phyloP scores from a whole-genome alignment of 371 early-diverging fungal genomes.

The Chytridium lagenaria region DNA sequence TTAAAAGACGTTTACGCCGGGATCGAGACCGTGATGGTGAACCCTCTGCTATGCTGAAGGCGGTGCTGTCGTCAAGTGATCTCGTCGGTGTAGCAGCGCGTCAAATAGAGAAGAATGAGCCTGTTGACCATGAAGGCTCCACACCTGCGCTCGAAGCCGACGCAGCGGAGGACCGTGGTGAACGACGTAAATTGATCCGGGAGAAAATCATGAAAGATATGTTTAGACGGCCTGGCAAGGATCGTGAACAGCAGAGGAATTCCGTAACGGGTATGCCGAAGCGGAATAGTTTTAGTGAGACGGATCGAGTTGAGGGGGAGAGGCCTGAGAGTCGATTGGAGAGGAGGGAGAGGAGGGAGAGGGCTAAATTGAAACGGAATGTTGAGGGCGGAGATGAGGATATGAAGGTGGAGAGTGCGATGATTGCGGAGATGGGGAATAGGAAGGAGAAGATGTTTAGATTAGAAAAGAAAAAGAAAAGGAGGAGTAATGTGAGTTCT shows the following conservation, averaged over 20 bases:
- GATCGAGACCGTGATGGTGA: neutral
- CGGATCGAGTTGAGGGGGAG: too few relatives aligned
- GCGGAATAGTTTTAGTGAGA: too few relatives aligned
- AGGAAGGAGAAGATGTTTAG: conserved; percentile 3
- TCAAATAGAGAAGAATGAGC: neutral
- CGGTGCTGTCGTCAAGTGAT: neutral
- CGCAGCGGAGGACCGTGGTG: neutral
- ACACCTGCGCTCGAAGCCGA: neutral
- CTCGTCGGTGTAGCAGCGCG: neutral
- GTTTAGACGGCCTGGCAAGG: neutral
- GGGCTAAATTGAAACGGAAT: neutral
- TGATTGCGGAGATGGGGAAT: neutral
- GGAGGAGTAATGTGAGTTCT: neutral
- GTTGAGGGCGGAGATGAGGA: neutral
- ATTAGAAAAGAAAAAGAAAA: neutral
- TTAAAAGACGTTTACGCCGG: neutral
- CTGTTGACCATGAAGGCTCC: neutral
- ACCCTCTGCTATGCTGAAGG: neutral
- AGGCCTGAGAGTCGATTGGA: too few relatives aligned
- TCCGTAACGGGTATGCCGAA: neutral
- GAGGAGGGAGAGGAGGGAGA: conserved; percentile 3
- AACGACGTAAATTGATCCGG: neutral
- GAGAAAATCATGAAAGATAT: conserved; percentile 13
- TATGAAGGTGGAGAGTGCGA: neutral
- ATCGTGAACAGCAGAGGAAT: neutral